phyloP scores from a whole-genome alignment of 2,329 filamentous ascomycete species.

The Hysterium pulicare region DNA sequence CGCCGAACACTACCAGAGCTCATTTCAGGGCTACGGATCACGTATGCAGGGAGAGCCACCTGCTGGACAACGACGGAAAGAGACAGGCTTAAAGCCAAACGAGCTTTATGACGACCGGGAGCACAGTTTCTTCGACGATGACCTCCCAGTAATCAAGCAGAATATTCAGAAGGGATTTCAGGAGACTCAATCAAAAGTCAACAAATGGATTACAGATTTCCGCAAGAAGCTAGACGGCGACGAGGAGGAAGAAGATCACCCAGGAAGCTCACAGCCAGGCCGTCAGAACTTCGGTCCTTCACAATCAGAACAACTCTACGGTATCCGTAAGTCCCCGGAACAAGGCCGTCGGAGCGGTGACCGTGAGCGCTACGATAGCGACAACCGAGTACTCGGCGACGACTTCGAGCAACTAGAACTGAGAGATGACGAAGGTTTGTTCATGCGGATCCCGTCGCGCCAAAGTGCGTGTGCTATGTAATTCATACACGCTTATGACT shows the following conservation, averaged over 20 bases:
- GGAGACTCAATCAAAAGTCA: conserved; percentile 90
- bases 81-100: conserved; percentile 54
- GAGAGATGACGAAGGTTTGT: conserved; percentile 57
- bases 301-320: conserved; percentile 39
- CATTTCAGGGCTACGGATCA: conserved; percentile 30
- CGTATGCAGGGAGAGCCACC: conserved; percentile 29
- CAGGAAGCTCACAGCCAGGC: conserved; percentile 42
- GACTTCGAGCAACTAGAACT: conserved; percentile 72
- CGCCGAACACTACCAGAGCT: conserved; percentile 76
- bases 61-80: conserved; percentile 47
- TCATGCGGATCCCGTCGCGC: neutral
- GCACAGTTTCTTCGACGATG: conserved; percentile 92
- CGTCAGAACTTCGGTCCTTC: conserved; percentile 37
- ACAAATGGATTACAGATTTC: conserved; percentile 84
- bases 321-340: conserved; percentile 36
- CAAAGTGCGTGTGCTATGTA: neutral
- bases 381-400: conserved; percentile 84
- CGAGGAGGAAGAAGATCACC: conserved; percentile 64
- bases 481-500: conserved; percentile 3
- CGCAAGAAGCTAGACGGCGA: conserved; percentile 94
- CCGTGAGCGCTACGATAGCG: conserved; percentile 89
- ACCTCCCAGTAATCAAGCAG: conserved; percentile 87
- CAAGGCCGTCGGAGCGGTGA: conserved; percentile 68
- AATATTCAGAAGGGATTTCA: conserved; percentile 92
- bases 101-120: conserved; percentile 59